phyloP scores from a whole-genome alignment of 805 yeast genomes.

The Lipomyces kockii region DNA sequence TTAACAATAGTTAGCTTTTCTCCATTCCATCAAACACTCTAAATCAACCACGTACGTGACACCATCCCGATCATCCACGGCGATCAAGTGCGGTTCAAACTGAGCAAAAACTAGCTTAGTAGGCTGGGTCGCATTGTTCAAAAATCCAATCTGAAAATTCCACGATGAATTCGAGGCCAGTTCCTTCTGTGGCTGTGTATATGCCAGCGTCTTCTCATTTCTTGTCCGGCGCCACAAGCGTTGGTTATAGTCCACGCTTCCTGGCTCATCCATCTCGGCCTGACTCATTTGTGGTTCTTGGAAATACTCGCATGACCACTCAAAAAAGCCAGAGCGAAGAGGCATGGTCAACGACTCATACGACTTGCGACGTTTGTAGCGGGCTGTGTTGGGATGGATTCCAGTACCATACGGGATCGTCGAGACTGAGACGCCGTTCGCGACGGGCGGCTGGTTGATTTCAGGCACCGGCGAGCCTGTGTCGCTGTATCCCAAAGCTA shows the following conservation, averaged over 20 bases:
- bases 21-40: not conserved
- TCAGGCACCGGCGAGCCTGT: slow-evolving; percentile 20
- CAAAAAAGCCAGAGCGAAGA: slow-evolving; percentile 46
- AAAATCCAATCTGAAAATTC: slow-evolving; percentile 62
- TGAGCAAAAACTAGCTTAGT: slow-evolving; percentile 80
- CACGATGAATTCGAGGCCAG: slow-evolving; percentile 84
- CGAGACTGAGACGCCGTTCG: slow-evolving; percentile 37
- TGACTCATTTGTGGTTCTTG: slow-evolving; percentile 94
- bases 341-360: slow-evolving; percentile 42
- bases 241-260: slow-evolving; percentile 80
- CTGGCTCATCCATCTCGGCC: slow-evolving; percentile 86
- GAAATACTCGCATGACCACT: slow-evolving; percentile 76
- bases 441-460: slow-evolving; percentile 29
- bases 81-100: slow-evolving; percentile 80
- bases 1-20: slow-evolving; percentile 5
- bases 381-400: slow-evolving; percentile 42
- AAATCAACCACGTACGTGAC: slow-evolving; percentile 49
- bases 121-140: slow-evolving; percentile 81
- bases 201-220: slow-evolving; percentile 82
- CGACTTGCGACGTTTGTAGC: slow-evolving; percentile 38
- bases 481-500: slow-evolving; percentile 36
- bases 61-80: slow-evolving; percentile 82
- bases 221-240: slow-evolving; percentile 88
- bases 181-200: slow-evolving; percentile 88
- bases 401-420: slow-evolving; percentile 44